Evolutionary conservation across 805 yeast genomes (phyloP).

Genomic region (Yamadazyma takamatsuzukensis): DNA sequence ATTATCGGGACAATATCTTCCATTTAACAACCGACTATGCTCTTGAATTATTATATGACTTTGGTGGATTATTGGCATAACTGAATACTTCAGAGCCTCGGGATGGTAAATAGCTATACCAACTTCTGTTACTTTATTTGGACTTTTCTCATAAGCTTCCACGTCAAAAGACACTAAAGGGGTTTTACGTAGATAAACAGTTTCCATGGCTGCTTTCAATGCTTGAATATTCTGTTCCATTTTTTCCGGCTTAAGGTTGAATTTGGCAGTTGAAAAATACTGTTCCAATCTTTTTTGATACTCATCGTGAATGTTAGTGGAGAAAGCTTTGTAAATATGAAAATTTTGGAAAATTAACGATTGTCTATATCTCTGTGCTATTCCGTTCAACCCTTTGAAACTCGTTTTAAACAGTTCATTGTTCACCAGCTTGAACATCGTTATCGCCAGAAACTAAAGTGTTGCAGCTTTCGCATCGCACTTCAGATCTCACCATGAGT

Average conservation of each 20-base stretch:
- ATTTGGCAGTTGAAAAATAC: conserved; percentile 18
- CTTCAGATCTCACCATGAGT: too few relatives aligned
- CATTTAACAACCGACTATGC: conserved; percentile 36
- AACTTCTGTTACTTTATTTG: conserved; percentile 49
- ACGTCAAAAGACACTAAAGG: conserved; percentile 50
- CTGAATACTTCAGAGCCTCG: conserved; percentile 31
- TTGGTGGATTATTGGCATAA: conserved; percentile 39
- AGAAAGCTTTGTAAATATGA: not conserved
- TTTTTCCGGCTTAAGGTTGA: conserved; percentile 14
- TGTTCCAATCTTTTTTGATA: conserved; percentile 11
- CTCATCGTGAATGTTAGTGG: not conserved
- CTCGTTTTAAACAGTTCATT: too few relatives aligned
- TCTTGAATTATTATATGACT: conserved; percentile 47
- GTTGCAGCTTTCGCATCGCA: too few relatives aligned
- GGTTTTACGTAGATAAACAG: conserved; percentile 19
- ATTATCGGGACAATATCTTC: conserved; percentile 52
- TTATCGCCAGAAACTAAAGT: too few relatives aligned
- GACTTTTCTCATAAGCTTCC: conserved; percentile 53
- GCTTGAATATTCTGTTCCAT: conserved; percentile 6
- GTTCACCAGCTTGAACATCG: too few relatives aligned
- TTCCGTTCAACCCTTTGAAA: too few relatives aligned
- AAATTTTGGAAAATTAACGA: too few relatives aligned
- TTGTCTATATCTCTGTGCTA: too few relatives aligned
- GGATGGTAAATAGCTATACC: conserved; percentile 61
- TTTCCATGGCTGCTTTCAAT: conserved; percentile 16